Evolutionary conservation across 352 stramenopile genomes (phyloP).

Genomic region (Halophytophthora batemanensis): DNA sequence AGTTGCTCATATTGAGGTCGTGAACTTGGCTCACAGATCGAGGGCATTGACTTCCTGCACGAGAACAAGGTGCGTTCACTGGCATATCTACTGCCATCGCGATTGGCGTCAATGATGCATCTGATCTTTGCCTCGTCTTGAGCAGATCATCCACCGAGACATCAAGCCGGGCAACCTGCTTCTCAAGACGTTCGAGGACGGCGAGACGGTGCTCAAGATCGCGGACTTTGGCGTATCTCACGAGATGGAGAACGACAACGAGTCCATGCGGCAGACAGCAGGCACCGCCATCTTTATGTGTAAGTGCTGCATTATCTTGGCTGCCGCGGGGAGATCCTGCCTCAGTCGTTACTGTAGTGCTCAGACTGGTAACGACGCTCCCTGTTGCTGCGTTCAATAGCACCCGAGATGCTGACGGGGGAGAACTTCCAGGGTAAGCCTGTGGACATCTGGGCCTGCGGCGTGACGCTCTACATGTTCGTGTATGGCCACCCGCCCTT

Average conservation of each 20-base stretch:
- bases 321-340: too few relatives aligned
- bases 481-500: slow-evolving; percentile 93
- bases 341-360: too few relatives aligned
- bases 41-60: slow-evolving; percentile 79
- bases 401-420: slow-evolving; percentile 77
- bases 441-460: slow-evolving; percentile 94
- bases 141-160: slow-evolving; percentile 74
- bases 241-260: slow-evolving; percentile 74
- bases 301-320: slow-evolving; percentile 9
- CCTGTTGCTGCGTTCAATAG: slow-evolving; percentile 12
- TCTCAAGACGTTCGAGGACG: slow-evolving; percentile 51
- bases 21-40: slow-evolving; percentile 40
- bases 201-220: slow-evolving; percentile 72
- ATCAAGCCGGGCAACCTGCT: slow-evolving; percentile 82
- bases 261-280: slow-evolving; percentile 65
- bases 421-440: slow-evolving; percentile 75
- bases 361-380: neutral
- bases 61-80: slow-evolving; percentile 58
- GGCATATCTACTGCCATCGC: neutral
- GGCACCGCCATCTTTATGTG: slow-evolving; percentile 78
- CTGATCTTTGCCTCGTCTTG: neutral
- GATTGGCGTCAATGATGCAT: neutral
- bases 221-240: slow-evolving; percentile 83
- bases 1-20: neutral
- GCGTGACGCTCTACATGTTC: slow-evolving; percentile 97